A percentile compares a stretch with the other conserved stretches of the same genome.
These are phyloP conservation scores for Corynascus novoguineensis DNA, from an alignment of 495 filamentous ascomycete genomes.

Conservation along the genomic window DNA sequence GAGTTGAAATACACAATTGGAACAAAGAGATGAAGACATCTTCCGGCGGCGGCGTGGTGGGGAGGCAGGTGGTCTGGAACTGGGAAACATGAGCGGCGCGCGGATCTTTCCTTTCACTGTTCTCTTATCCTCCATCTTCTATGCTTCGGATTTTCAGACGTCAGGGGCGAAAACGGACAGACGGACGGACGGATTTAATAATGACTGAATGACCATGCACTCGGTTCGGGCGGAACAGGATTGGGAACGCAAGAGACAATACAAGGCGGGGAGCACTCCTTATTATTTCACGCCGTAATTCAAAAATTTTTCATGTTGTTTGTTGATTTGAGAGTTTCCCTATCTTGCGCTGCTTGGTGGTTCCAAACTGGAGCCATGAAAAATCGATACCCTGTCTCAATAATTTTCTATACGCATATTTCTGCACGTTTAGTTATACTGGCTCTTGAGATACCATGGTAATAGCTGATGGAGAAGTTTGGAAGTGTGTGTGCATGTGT, in stretches of 20 bases:
- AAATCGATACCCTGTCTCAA: slow-evolving; percentile 21
- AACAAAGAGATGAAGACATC: neutral
- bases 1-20: neutral
- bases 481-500: too few species aligned
- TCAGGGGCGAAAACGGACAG: slow-evolving; percentile 9
- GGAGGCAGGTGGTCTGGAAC: neutral
- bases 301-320: neutral
- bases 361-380: neutral
- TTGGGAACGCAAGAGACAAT: neutral
- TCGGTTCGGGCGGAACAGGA: neutral
- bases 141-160: neutral
- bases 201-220: slow-evolving; percentile 18
- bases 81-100: neutral
- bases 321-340: slow-evolving; percentile 6
- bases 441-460: neutral
- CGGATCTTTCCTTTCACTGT: neutral
- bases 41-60: neutral
- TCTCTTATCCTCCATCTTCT: slow-evolving; percentile 1
- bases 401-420: neutral
- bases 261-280: neutral
- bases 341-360: slow-evolving; percentile 3
- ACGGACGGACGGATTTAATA: slow-evolving; percentile 16
- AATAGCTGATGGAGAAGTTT: too few species aligned
- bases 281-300: slow-evolving; percentile 1
- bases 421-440: neutral